These are phyloP conservation scores for Solanum piurae DNA, from an alignment of 257 asterid species.

Conservation along the genomic window DNA sequence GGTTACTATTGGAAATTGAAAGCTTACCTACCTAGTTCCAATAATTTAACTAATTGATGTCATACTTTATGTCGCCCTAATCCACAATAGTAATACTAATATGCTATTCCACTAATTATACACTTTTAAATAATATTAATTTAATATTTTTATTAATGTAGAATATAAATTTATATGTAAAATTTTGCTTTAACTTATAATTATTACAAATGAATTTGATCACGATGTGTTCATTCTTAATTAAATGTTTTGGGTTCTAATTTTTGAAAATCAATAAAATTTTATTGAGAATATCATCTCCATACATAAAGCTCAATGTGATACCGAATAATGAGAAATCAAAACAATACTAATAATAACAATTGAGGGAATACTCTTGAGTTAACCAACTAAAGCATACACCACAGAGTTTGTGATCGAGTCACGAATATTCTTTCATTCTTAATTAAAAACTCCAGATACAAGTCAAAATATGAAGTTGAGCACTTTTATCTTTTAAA, in stretches of 20 bases:
- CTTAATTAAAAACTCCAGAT: too few species aligned
- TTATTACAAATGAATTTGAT: too few species aligned
- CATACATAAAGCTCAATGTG: not conserved
- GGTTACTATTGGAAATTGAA: not conserved
- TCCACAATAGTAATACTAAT: not conserved
- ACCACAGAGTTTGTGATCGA: too few species aligned
- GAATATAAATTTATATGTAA: not conserved
- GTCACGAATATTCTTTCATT: not conserved
- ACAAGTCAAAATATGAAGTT: too few species aligned
- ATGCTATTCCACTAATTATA: not conserved
- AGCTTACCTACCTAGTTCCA: not conserved
- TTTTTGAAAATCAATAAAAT: too few species aligned
- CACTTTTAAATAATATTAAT: not conserved
- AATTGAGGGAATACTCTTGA: not conserved
- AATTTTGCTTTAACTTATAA: not conserved
- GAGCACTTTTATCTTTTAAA: too few species aligned
- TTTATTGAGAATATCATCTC: not conserved
- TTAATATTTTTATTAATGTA: not conserved
- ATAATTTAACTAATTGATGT: not conserved
- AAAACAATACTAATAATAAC: not conserved
- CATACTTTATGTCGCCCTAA: not conserved
- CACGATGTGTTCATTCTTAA: fast-evolving
- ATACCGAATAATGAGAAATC: not conserved
- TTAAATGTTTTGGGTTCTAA: fast-evolving
- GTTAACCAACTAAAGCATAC: not conserved